These are phyloP conservation scores for Colletotrichum sp. DNA, from an alignment of 2,329 filamentous ascomycete genomes.

Conservation along the genomic window DNA sequence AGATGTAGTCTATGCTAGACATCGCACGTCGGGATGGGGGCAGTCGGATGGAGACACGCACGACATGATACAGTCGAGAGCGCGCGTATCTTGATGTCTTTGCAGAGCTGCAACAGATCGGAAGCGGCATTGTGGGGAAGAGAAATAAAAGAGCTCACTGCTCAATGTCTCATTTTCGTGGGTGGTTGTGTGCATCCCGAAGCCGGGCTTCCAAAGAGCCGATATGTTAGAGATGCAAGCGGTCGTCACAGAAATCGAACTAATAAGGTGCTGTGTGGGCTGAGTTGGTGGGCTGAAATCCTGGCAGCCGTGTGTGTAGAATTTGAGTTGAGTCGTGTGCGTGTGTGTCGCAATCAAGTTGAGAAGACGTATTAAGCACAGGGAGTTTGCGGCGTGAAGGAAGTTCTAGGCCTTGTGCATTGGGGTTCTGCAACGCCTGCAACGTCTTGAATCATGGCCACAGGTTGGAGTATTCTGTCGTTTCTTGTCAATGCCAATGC, in stretches of 20 bases:
- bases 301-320: not conserved
- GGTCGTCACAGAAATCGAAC: not conserved
- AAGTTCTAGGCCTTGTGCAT: not conserved
- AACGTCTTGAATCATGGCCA: slow-evolving; percentile 3
- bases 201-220: not conserved
- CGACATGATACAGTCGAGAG: slow-evolving; percentile 6
- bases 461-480: not conserved
- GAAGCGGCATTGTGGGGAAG: not conserved
- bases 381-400: not conserved
- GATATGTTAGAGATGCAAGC: not conserved
- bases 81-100: not conserved
- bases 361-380: not conserved
- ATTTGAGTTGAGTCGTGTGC: not conserved
- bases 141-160: not conserved
- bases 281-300: not conserved
- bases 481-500: not conserved
- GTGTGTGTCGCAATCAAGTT: not conserved
- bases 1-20: slow-evolving; percentile 1
- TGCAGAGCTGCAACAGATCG: not conserved
- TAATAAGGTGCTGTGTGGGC: not conserved
- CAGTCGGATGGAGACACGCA: slow-evolving; percentile 11
- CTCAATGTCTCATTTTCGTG: not conserved
- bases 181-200: not conserved
- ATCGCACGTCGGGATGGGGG: not conserved
- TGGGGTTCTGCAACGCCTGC: not conserved